Evolutionary conservation across 2,329 filamentous ascomycete species (phyloP), one percentile per base, ranked within the genome.

Genomic region (Xylariaceae sp.): DNA sequence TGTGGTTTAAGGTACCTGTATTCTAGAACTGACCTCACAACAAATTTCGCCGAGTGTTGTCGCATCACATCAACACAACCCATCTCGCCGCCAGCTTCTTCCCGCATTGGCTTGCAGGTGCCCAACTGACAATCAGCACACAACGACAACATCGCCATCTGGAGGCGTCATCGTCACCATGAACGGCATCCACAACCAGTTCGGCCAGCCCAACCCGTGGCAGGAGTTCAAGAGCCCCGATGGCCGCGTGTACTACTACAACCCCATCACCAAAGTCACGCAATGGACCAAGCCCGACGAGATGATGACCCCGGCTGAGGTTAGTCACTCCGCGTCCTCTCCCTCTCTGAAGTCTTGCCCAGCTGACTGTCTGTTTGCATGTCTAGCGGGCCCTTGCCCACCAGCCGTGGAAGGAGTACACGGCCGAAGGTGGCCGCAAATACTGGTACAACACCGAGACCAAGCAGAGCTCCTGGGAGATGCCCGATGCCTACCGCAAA

Each of bases 401-500:
- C 63, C 89, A 94, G 62, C 89, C 89, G 58, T 99, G 92, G 91
- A 94, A 93, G 66, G 90, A 96, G 71, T 94, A 96, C 66, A 90
- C 87, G 22, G 86, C 89, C 18, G 85, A 91, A 56, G 89, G 90
- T 58, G 94, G 93, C 43, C 85, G 87, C 63, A 90, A 93, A 68
- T 99, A 99, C 73, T 99, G 91, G 89, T 93, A 92, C 71, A 94
- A 99, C 71, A 89, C 86, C 33, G 88, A 95, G 71, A 92, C 89
- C 42, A 92, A 93, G 72, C 82, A 91, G 74, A 97, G 91, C 69
- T 90, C 89, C 31, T 99, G 94, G 94, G 88, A 92, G 65, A 92
- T 96, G 81, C 94, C 94, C 50, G 88, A 90, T 50, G 83, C 75
- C 57, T 92, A 92, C 73, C 90, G 89, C 66, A 80, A 80, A 62